These are phyloP conservation scores for Cotoneaster glaucophyllus DNA, from an alignment of 306 rosid genomes.

Conservation along the genomic window DNA sequence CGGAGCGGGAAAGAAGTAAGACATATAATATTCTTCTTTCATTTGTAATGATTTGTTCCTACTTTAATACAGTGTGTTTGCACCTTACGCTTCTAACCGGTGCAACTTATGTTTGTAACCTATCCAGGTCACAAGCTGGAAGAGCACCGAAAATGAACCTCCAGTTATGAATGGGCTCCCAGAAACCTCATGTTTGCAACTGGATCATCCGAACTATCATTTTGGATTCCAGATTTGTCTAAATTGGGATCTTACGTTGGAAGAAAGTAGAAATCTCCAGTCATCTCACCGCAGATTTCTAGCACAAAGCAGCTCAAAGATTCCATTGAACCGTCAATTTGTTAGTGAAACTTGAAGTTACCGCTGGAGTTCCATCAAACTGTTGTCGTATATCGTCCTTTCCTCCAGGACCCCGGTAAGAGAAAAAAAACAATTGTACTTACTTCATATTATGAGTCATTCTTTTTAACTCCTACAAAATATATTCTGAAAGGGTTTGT, in stretches of 20 bases:
- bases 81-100: background rate
- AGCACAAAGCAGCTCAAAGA: conserved; percentile 3
- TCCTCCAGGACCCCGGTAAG: conserved; percentile 7
- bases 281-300: background rate
- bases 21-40: background rate
- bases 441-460: background rate
- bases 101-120: conserved; percentile 4
- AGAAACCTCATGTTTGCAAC: conserved; percentile 90
- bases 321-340: background rate
- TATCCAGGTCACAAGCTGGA: conserved; percentile 84
- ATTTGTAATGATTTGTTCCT: background rate
- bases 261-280: conserved; percentile 51
- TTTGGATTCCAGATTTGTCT: conserved; percentile 92
- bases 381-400: background rate
- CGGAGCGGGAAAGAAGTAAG: conserved; percentile 87
- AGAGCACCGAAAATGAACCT: conserved; percentile 84
- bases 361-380: background rate
- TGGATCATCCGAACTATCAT: conserved; percentile 86
- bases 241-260: conserved; percentile 80
- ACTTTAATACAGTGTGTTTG: background rate
- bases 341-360: conserved; percentile 1
- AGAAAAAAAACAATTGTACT: conserved; percentile 3
- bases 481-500: background rate
- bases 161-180: conserved; percentile 91
- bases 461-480: background rate